Evolutionary conservation across 768 basidiomycete genomes (phyloP).

Genomic region (Chiua virens): DNA sequence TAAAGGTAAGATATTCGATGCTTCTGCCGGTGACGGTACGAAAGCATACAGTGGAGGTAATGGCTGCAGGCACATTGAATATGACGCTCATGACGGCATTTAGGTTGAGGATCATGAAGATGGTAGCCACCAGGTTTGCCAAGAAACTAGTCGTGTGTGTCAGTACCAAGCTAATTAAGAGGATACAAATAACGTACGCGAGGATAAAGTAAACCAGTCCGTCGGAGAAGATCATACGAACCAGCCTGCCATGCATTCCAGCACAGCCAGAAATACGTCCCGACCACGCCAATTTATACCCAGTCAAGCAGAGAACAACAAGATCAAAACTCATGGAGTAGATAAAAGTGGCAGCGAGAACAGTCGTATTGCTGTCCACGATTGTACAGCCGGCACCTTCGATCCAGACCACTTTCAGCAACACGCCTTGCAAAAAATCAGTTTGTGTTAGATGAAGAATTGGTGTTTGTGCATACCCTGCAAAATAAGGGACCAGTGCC

Average conservation of each 20-base stretch:
- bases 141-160: slow-evolving; percentile 34
- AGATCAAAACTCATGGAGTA: slow-evolving; percentile 79
- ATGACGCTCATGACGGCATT: slow-evolving; percentile 68
- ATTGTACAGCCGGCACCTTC: slow-evolving; percentile 53
- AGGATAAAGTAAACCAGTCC: slow-evolving; percentile 76
- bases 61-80: slow-evolving; percentile 65
- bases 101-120: slow-evolving; percentile 65
- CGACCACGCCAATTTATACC: slow-evolving; percentile 51
- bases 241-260: slow-evolving; percentile 45
- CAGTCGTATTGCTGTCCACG: slow-evolving; percentile 55
- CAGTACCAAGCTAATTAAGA: slow-evolving; percentile 26
- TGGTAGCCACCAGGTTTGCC: slow-evolving; percentile 42
- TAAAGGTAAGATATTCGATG: not conserved
- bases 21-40: not conserved
- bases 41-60: slow-evolving; percentile 47
- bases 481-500: slow-evolving; percentile 70
- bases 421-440: slow-evolving; percentile 43
- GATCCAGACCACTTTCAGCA: slow-evolving; percentile 59
- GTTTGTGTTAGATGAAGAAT: not conserved
- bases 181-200: slow-evolving; percentile 45
- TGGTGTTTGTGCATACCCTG: slow-evolving; percentile 46
- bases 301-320: slow-evolving; percentile 56
- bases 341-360: slow-evolving; percentile 70
- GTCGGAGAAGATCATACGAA: slow-evolving; percentile 66
- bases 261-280: slow-evolving; percentile 10